These are phyloP conservation scores for Lactarius evosmus DNA, from an alignment of 768 basidiomycete genomes.

Conservation along the genomic window DNA sequence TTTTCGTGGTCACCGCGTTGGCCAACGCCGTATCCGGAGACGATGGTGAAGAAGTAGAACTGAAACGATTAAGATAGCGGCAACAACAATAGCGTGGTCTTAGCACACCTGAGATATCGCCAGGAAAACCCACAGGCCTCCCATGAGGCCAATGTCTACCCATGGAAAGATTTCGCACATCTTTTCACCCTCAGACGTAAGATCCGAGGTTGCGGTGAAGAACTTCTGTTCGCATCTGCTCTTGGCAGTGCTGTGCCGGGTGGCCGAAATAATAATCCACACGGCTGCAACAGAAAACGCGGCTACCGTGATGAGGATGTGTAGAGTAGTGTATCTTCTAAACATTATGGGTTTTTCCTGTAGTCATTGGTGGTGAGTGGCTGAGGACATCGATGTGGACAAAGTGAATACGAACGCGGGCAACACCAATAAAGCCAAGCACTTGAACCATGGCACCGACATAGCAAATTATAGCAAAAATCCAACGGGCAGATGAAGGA, in stretches of 20 bases:
- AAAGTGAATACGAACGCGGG: slow-evolving; percentile 47
- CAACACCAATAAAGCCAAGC: slow-evolving; percentile 83
- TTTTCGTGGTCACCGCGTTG: slow-evolving; percentile 81
- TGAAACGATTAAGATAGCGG: slow-evolving; percentile 38
- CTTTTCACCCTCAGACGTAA: slow-evolving; percentile 53
- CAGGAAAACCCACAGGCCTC: slow-evolving; percentile 78
- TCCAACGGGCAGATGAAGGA: slow-evolving; percentile 67
- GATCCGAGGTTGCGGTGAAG: slow-evolving; percentile 42
- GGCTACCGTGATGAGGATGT: slow-evolving; percentile 50
- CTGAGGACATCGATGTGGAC: background rate
- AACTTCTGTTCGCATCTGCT: slow-evolving; percentile 58
- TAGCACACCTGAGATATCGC: slow-evolving; percentile 67
- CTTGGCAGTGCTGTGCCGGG: slow-evolving; percentile 70
- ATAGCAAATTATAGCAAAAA: slow-evolving; percentile 77
- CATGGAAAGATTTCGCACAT: slow-evolving; percentile 90
- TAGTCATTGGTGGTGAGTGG: slow-evolving; percentile 7
- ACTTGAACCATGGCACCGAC: slow-evolving; percentile 73
- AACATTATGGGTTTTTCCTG: slow-evolving; percentile 68
- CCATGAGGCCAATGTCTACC: slow-evolving; percentile 92
- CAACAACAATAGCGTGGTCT: slow-evolving; percentile 27
- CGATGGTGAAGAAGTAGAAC: slow-evolving; percentile 48
- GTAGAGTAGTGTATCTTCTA: slow-evolving; percentile 65
- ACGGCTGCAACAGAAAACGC: slow-evolving; percentile 76
- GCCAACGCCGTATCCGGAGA: slow-evolving; percentile 62
- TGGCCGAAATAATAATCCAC: slow-evolving; percentile 79